Base-by-base conservation (phyloP, 768 basidiomycete genomes). In the Leccinum broughii region DNA sequence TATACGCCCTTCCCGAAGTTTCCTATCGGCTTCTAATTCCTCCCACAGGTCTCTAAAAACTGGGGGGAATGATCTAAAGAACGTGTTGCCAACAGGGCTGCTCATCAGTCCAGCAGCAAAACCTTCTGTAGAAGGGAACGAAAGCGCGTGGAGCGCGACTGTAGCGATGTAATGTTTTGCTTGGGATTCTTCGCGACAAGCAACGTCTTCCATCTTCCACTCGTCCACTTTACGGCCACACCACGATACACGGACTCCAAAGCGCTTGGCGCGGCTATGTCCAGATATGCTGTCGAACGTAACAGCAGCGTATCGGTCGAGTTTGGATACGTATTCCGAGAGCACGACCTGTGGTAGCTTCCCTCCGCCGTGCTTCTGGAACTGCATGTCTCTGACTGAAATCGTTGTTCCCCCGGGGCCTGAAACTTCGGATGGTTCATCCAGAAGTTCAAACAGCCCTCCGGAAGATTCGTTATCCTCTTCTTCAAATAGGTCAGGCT, bases 151-250 rank as follows among this genome's bases (percentile, higher is more conserved):
- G 35, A 98, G 77, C 4, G 93, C 94, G 52, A 95, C 75, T 17
- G 90, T 90, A 4, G 96, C 84, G 54, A 96, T 83, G 69, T 93
- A 99, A 66, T 98, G 87, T 72, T 92, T 92, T 24, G 96, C 95
- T 71, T 98, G 94, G 0, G 69, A 67, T 57, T 85, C 81, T 62
- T 91, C 85, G 49, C 83, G 77, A 68, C 96, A 98, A 14, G 92
- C 95, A 49, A 92, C 78, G 61, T 92, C 85, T 4, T 86, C 83
- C 96, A 98, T 99, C 15, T 71, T 71, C 89, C 90, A 97, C 54
- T 86, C 81, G 56, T 83, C 78, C 58, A 76, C 75, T 63, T 81
- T 81, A 55, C 78, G 80, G 35, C 83, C 84, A 48, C 81, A 81
- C 92, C 93, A 95, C 32, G 86, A 80, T 58, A 98, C 82, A 57